Base-by-base conservation (phyloP, 805 yeast genomes). In the Barnettozyma sucrosica region DNA sequence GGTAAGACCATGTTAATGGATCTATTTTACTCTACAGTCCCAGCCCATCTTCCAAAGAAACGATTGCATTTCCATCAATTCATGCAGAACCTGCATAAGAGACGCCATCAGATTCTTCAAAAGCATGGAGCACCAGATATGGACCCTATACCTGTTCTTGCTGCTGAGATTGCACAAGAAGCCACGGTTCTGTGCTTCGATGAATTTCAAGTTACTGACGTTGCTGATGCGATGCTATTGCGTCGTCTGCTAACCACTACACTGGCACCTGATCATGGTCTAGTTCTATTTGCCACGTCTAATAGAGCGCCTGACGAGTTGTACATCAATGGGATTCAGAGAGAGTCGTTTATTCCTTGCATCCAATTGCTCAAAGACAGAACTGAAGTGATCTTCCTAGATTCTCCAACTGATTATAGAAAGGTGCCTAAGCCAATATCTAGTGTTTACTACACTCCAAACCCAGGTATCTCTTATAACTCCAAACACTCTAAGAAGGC, bases 1-100 rank as follows among this genome's bases (percentile, higher is more conserved):
- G 99, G 99, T 4, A 92, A 93, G 63, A 93, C 99, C 7, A 92
- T 93, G 97, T 71, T 93, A 51, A 92, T 93, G 98, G 98, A 93
- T 66, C 71, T 93, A 55, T 93, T 93, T 59, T 93, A 90, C 66
- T 71, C 79, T 19, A 88, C 96, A 0, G 76, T 92, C 16, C 97
- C 98, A 0, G 44, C 66, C 0, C 87, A 85, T 61, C 70, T 93
- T 49, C 76, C 92, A 11, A 89, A 89, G 59, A 76, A 73, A 56
- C 75, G 99, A 54, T 72, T 92, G 41, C 99, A 93, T 66, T 93
- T 93, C 72, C 99, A 93, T 66, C 96, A 89, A 56, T 93, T 93
- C 65, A 93, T 93, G 97, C 98, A 93, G 63, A 78, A 81, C 56
- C 75, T 93, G 41, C 99, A 93, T 67, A 88, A 87, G 57, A 73